Evolutionary conservation across 495 filamentous ascomycete genomes (phyloP), one percentile per base, ranked within the genome.

Genomic region (Cetradonia linearis): DNA sequence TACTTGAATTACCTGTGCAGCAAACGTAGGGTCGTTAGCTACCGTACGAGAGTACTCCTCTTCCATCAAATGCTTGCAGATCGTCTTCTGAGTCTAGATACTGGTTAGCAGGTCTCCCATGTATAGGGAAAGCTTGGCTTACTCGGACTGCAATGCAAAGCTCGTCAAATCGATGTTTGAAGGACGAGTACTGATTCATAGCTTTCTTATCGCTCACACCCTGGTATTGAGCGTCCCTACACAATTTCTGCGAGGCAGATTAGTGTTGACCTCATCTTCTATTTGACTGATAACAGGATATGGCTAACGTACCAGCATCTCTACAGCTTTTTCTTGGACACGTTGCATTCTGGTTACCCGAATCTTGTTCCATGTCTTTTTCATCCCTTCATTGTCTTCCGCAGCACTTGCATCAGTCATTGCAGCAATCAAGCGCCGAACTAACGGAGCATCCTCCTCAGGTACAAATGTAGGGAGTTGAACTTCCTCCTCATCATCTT

Each of bases 41-140:
- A 76, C 65, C 0, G 31, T 20, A 38, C 67, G 38, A 27, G 70
- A 50, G 49, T 70, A 75, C 5, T 59, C 30, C 0, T 70, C 56
- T 40, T 71, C 72, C 18, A 75, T 52, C 13, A 75, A 44, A 47
- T 76, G 74, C 62, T 75, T 74, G 65, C 71, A 73, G 16, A 74
- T 69, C 0, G 72, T 72, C 58, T 76, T 74, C 46, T 70, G 70
- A 8, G 48, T 58, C 57, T 59, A 52, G 13, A 27, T 30, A 10
- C 20, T 5, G 16, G 4, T 59, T 25, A 59, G 47, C 34, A 59
- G 3, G 25, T 38, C 16, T 37, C n/a, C 33, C 25, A n/a, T 38
- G 10, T 20, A n/a, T 23, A n/a, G 10, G 18, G 7, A 47, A 40
- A 11, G 18, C 20, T 31, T 42, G 40, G 18, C 4, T 11, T 62